Evolutionary conservation across 257 asterid genomes (phyloP).

Genomic region (Eucommia ulmoides): DNA sequence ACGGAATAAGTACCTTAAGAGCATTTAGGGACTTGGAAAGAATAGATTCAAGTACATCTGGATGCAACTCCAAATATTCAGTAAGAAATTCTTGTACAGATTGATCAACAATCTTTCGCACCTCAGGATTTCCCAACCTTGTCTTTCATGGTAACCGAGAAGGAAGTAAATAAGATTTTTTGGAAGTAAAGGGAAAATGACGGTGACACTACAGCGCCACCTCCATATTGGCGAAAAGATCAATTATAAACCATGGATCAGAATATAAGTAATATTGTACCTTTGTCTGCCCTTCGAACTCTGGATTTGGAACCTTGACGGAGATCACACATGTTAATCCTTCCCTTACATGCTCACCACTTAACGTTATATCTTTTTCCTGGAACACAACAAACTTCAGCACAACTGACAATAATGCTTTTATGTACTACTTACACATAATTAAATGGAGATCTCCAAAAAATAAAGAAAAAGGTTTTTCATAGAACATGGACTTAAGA

Average conservation of each 20-base stretch:
- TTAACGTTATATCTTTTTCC: slow-evolving; percentile 85
- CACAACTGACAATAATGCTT: too few relatives aligned
- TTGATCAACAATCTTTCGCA: slow-evolving; percentile 76
- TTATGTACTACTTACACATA: too few relatives aligned
- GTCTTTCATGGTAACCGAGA: slow-evolving; percentile 37
- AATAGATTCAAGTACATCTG: slow-evolving; percentile 74
- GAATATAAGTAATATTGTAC: slow-evolving; percentile 17
- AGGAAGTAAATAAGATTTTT: not conserved
- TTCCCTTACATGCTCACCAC: slow-evolving; percentile 98
- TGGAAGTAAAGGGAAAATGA: not conserved
- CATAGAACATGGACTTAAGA: too few relatives aligned
- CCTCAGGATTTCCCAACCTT: slow-evolving; percentile 96
- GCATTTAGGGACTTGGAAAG: slow-evolving; percentile 93
- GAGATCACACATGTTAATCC: slow-evolving; percentile 92
- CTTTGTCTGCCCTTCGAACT: slow-evolving; percentile 99
- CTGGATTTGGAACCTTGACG: slow-evolving; percentile 90
- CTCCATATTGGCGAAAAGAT: not conserved
- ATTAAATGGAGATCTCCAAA: too few relatives aligned
- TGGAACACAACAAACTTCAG: slow-evolving; percentile 21
- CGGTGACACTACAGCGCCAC: not conserved
- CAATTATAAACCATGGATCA: not conserved
- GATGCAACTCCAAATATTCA: slow-evolving; percentile 94
- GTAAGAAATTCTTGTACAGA: slow-evolving; percentile 75
- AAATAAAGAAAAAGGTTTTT: too few relatives aligned
- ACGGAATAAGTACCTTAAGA: slow-evolving; percentile 50